Base-by-base conservation (phyloP, 768 basidiomycete species). In the Omphalotus guepiniiformis region DNA sequence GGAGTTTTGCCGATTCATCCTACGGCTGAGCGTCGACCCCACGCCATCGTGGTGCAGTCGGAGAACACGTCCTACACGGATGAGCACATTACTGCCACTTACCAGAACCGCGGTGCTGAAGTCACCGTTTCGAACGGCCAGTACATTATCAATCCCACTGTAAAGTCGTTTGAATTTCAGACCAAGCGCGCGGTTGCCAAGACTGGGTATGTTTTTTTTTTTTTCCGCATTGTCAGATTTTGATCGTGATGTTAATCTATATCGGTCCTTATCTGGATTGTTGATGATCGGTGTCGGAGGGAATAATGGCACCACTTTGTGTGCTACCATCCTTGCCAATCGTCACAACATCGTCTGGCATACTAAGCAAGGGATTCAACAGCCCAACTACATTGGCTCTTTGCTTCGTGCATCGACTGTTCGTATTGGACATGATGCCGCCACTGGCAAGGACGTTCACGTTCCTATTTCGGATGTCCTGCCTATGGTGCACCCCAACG, bases 401-500 rank as follows among this genome's bases (percentile, higher is more conserved):
- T 74, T 99, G 58, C 84, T 98, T 48, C 91, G 94, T 52, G 95
- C 94, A 3, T 96, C 93, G 37, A 99, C 96, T 42, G 79, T 98
- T 52, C 83, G 90, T 60, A 78, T 99, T 49, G 96, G 96, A 36
- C 76, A 78, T 46, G 92, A 98, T 55, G 78, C 81, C 30, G 60
- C 65, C 25, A 83, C 83, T 2, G 88, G 87, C 56, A 90, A 92
- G 70, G 96, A 98, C 60, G 80, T 98, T 55, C 78, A 93, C 59
- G 84, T 95, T 52, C 96, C 96, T 15, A 71, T 98, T 59, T 88
- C 85, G 8, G 93, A 95, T 59, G 81, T 97, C 52, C 78, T 96
- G 35, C 94, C 94, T 39, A 96, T 95, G 91, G 93, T 94, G 39
- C 93, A 98, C 70, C 95, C 95, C 41, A 94, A 96, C 61, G 96